Evolutionary conservation across 1,284 basidiomycete species (phyloP).

Genomic region (Grifola frondosa): DNA sequence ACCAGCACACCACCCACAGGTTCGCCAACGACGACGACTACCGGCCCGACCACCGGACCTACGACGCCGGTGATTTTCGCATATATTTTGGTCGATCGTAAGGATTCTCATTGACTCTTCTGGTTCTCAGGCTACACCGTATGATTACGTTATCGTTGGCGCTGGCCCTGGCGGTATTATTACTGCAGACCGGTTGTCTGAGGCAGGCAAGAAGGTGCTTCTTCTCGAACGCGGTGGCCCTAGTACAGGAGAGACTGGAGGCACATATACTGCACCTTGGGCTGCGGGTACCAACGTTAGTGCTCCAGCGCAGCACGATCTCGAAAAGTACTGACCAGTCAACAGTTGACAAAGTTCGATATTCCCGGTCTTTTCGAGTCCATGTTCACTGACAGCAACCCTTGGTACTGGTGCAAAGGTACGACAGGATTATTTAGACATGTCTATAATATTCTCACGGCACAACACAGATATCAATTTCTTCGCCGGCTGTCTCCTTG

Average conservation of each 20-base stretch:
- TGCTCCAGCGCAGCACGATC: neutral
- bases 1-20: slow-evolving; percentile 23
- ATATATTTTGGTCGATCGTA: neutral
- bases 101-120: neutral
- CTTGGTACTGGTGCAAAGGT: slow-evolving; percentile 67
- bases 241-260: slow-evolving; percentile 57
- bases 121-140: slow-evolving; percentile 43
- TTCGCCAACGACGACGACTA: slow-evolving; percentile 25
- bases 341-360: slow-evolving; percentile 62
- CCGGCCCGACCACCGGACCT: slow-evolving; percentile 27
- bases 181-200: slow-evolving; percentile 55
- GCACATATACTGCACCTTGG: slow-evolving; percentile 57
- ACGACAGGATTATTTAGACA: slow-evolving; percentile 1
- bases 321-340: neutral
- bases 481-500: slow-evolving; percentile 63
- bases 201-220: slow-evolving; percentile 62
- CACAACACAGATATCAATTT: slow-evolving; percentile 47
- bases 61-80: slow-evolving; percentile 33
- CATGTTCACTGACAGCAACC: slow-evolving; percentile 56
- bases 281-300: slow-evolving; percentile 47
- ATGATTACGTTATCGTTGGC: slow-evolving; percentile 65
- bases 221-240: slow-evolving; percentile 64
- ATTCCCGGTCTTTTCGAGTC: slow-evolving; percentile 63
- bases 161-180: slow-evolving; percentile 51
- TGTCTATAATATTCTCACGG: neutral